A percentile compares a stretch with the other conserved stretches of the same genome.
phyloP scores from a whole-genome alignment of 1,284 basidiomycete species.

The Marasmius sp. region DNA sequence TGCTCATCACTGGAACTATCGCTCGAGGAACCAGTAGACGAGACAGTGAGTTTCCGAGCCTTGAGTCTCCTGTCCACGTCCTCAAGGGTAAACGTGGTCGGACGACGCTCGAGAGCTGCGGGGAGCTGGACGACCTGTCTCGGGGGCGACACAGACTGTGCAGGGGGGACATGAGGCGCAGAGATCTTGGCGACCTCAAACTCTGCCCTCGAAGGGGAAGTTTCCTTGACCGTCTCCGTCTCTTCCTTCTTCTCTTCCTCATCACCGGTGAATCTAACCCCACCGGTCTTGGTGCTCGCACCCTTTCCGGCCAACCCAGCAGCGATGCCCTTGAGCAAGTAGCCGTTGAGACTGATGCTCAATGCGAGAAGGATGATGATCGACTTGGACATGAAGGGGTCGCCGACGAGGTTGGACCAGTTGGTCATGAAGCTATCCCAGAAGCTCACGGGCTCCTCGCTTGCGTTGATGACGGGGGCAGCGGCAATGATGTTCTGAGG shows the following conservation, averaged over 20 bases:
- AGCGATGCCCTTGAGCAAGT: constrained; percentile 83
- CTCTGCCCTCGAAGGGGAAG: constrained; percentile 17
- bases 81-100: constrained; percentile 43
- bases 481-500: constrained; percentile 15
- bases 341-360: constrained; percentile 91
- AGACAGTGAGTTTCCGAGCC: constrained; percentile 24
- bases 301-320: constrained; percentile 39
- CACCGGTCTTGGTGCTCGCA: constrained; percentile 39
- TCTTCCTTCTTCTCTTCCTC: constrained; percentile 13
- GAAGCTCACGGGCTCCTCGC: constrained; percentile 14
- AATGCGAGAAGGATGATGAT: constrained; percentile 88
- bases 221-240: constrained; percentile 11
- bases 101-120: neutral
- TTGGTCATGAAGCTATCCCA: constrained; percentile 89
- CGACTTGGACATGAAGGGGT: constrained; percentile 95
- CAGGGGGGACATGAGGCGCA: constrained; percentile 23
- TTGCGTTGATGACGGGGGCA: constrained; percentile 19
- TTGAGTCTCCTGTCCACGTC: constrained; percentile 48
- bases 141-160: constrained; percentile 26
- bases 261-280: constrained; percentile 49
- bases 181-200: constrained; percentile 1
- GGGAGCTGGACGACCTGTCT: neutral
- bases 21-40: neutral
- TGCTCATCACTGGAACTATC: constrained; percentile 2
- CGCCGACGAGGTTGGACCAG: constrained; percentile 95